phyloP scores from a whole-genome alignment of 2,329 filamentous ascomycete species.

The Apiospora saccharicola region DNA sequence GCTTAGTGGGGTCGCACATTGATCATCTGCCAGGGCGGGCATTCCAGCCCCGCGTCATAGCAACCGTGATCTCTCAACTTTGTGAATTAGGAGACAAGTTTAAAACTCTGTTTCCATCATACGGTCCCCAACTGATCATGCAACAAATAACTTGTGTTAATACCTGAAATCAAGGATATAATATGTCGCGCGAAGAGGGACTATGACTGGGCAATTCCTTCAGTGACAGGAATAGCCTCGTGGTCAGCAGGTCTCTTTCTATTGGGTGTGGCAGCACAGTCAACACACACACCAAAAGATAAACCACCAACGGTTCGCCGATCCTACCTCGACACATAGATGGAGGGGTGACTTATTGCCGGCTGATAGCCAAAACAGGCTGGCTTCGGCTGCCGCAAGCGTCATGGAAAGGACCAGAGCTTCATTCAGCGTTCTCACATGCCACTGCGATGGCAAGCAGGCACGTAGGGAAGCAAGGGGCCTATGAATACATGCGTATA shows the following conservation, averaged over 20 bases:
- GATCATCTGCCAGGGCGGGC: slow-evolving; percentile 1
- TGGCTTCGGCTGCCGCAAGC: neutral
- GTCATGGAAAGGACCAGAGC: neutral
- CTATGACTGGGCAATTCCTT: slow-evolving; percentile 4
- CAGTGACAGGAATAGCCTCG: slow-evolving; percentile 5
- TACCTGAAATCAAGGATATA: neutral
- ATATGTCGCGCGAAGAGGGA: neutral
- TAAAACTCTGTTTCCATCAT: neutral
- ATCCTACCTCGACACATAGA: slow-evolving; percentile 11
- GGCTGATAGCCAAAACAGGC: slow-evolving; percentile 2
- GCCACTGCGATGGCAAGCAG: neutral
- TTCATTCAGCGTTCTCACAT: slow-evolving; percentile 13
- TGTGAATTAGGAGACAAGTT: neutral
- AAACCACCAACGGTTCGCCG: neutral
- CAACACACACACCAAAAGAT: neutral
- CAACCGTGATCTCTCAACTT: slow-evolving; percentile 11
- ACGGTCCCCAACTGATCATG: neutral
- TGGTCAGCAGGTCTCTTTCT: slow-evolving; percentile 12
- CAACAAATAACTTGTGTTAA: neutral
- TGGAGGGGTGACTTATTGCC: slow-evolving; percentile 12
- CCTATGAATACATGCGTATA: neutral
- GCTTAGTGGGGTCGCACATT: neutral
- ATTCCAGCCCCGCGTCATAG: slow-evolving; percentile 1
- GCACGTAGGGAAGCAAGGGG: neutral
- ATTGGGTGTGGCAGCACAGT: neutral